Base-by-base conservation (phyloP, 306 rosid species). In the Malus fusca region DNA sequence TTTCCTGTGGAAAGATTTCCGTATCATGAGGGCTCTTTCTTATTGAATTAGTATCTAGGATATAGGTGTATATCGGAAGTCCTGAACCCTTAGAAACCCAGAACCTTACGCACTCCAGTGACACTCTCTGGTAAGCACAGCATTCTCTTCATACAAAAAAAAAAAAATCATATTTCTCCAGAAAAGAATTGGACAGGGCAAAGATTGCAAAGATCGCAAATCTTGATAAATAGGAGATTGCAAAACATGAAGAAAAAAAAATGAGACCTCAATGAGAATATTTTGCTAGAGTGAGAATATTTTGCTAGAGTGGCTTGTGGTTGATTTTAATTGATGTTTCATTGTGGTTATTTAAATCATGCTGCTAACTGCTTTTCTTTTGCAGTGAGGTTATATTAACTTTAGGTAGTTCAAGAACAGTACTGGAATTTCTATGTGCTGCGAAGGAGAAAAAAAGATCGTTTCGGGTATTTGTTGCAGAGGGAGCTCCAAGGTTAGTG, bases 401-500 rank as follows among this genome's bases (percentile, higher is more conserved):
- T 33, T 85, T 96, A 33, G 99, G 99, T 28, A 92, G 98, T 87
- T 96, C 99, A 78, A 90, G 86, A 90, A 96, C 99, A 48, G 98
- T 96, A 55, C 83, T 96, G 80, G 99, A 96, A 80, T 96, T 96
- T 89, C 94, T 96, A 30, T 88, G 85, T 80, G 98, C 96, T 68
- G 99, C 99, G 11, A 96, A 90, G 85, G 99, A 92, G 82, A 96
- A 92, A 76, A 89, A 89, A 79, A 89, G 99, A 89, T 90, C 98
- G 51, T 96, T 92, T 82, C 90, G 96, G 79, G 94, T 92, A 37
- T 84, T 89, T 87, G 96, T 96, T 73, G 92, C 97, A 4, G 99
- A 96, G 82, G 99, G 99, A 81, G 98, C 98, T 84, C 99, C 99
- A 76, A 96, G 98, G 99, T 96, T 78, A 61, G 89, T 81, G 71